These are phyloP conservation scores for Ilex aquifolium DNA, from an alignment of 257 asterid species.

Conservation along the genomic window DNA sequence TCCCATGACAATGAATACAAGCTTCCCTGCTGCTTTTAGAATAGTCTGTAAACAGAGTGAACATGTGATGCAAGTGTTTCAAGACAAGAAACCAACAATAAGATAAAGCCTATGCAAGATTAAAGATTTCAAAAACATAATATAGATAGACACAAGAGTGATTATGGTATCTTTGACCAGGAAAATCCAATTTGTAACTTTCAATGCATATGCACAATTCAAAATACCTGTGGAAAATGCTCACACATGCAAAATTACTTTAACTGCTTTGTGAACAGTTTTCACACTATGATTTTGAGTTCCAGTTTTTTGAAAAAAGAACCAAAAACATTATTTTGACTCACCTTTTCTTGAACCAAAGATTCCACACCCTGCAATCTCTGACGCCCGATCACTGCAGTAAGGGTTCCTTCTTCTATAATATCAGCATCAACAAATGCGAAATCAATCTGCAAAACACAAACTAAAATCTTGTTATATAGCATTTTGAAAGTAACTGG, in stretches of 20 bases:
- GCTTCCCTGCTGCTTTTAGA: slow-evolving; percentile 51
- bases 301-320: no score
- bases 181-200: no score
- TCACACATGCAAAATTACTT: background rate
- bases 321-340: slow-evolving; percentile 12
- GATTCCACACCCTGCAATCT: slow-evolving; percentile 65
- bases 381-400: slow-evolving; percentile 58
- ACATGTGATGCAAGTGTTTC: slow-evolving; percentile 16
- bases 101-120: slow-evolving; percentile 26
- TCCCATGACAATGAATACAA: slow-evolving; percentile 45
- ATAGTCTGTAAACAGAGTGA: slow-evolving; percentile 57
- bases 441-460: slow-evolving; percentile 39
- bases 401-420: slow-evolving; percentile 61
- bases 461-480: no score
- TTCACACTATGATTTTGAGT: no score
- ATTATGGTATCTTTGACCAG: slow-evolving; percentile 5
- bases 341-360: slow-evolving; percentile 61
- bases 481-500: no score
- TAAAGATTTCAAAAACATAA: slow-evolving; percentile 11
- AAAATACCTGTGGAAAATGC: no score
- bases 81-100: no score
- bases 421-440: slow-evolving; percentile 71
- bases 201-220: no score
- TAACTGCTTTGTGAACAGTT: background rate
- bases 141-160: slow-evolving; percentile 20